Evolutionary conservation across 139 green algal species (phyloP).

Genomic region (Chloropicon primus): DNA sequence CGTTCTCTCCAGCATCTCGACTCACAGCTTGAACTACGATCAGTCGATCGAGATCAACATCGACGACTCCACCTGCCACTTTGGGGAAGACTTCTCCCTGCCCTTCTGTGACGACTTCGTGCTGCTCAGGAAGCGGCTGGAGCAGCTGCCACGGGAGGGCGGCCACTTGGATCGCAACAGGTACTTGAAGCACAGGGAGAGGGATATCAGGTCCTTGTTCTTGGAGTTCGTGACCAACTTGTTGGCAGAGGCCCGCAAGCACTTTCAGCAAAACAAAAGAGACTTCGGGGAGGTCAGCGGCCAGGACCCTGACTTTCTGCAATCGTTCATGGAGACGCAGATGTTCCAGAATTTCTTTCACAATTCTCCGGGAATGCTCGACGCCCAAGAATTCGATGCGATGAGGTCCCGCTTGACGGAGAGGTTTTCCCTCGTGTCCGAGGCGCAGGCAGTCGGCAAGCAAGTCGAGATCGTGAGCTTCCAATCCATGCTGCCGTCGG

Average conservation of each 20-base stretch:
- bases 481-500: neutral
- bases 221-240: neutral
- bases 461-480: neutral
- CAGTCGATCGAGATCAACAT: neutral
- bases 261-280: neutral
- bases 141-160: neutral
- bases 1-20: constrained; percentile 5
- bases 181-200: no score
- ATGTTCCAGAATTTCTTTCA: neutral
- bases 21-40: neutral
- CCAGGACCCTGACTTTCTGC: neutral
- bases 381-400: neutral
- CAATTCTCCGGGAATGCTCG: neutral
- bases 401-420: neutral
- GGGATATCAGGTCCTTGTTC: neutral
- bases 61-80: neutral
- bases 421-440: neutral
- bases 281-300: neutral
- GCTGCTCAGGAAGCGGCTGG: neutral
- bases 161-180: no score
- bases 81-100: neutral
- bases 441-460: neutral
- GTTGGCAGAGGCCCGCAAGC: neutral
- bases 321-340: neutral
- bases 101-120: neutral